These are phyloP conservation scores for Prunus kanzakura DNA, from an alignment of 306 rosid genomes.

Conservation along the genomic window DNA sequence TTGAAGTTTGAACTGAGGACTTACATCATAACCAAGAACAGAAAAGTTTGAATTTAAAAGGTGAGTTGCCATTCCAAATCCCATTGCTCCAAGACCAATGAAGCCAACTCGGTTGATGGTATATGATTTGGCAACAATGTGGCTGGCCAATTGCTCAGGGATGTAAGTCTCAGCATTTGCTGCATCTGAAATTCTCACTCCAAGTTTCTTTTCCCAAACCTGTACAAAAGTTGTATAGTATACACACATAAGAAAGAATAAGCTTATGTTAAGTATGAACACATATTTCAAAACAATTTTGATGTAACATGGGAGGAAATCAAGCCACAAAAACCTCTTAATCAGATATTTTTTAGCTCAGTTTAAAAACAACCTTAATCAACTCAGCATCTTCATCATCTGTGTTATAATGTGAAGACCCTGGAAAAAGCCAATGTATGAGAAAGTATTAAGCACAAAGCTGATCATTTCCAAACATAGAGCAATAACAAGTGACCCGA, in stretches of 20 bases:
- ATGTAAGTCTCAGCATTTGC: conserved; percentile 60
- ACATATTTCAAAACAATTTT: conserved; percentile 5
- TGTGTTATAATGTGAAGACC: conserved; percentile 44
- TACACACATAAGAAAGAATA: conserved; percentile 6
- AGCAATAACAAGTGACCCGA: conserved; percentile 10
- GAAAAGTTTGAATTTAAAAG: conserved; percentile 64
- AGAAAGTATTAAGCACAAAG: conserved; percentile 20
- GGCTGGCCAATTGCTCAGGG: conserved; percentile 68
- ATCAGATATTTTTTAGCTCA: conserved; percentile 12
- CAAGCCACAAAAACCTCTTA: neutral
- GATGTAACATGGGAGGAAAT: conserved; percentile 12
- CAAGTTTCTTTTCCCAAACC: conserved; percentile 71
- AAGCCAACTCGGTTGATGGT: conserved; percentile 67
- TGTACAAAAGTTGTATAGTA: conserved; percentile 24
- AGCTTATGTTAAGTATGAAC: neutral
- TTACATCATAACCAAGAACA: conserved; percentile 90
- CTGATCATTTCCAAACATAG: conserved; percentile 24
- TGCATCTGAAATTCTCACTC: conserved; percentile 69
- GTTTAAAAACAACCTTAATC: conserved; percentile 52
- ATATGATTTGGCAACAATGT: conserved; percentile 43
- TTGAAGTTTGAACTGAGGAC: neutral
- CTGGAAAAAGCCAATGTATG: conserved; percentile 44
- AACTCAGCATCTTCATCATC: conserved; percentile 41
- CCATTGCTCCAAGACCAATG: conserved; percentile 99
- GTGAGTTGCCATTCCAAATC: conserved; percentile 98